Conservation (phyloP, 2,329 filamentous ascomycete species). For the Pyrenophora teres region DNA sequence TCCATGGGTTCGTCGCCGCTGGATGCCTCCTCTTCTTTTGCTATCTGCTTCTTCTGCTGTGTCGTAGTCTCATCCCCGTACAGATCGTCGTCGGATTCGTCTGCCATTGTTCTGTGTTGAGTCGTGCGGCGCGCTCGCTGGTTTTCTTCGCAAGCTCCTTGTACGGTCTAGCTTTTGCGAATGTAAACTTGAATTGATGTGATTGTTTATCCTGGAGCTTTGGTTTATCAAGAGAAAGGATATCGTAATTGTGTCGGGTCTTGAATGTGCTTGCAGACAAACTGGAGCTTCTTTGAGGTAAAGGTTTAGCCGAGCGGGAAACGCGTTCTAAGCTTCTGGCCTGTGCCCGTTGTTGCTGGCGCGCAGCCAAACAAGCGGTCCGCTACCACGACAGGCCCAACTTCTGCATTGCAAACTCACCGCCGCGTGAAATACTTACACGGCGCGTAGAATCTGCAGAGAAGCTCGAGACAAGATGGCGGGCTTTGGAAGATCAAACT, state of each 20-base stretch:
- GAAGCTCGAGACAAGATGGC: constrained; percentile 35
- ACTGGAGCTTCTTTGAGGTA: constrained; percentile 17
- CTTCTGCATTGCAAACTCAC: neutral
- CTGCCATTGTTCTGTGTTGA: constrained; percentile 49
- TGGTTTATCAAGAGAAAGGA: neutral
- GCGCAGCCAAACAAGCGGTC: constrained; percentile 10
- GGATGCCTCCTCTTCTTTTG: constrained; percentile 37
- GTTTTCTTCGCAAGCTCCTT: too few relatives aligned
- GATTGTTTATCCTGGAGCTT: neutral
- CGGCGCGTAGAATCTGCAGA: neutral
- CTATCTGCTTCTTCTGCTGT: constrained; percentile 29
- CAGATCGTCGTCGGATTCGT: constrained; percentile 59
- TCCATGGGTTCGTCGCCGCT: constrained; percentile 53
- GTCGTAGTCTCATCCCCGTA: constrained; percentile 48
- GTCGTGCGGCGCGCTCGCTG: neutral
- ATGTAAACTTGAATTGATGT: neutral
- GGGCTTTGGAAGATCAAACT: constrained; percentile 55
- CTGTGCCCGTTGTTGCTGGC: constrained; percentile 18
- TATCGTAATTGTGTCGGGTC: neutral
- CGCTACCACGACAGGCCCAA: constrained; percentile 2
- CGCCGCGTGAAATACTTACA: neutral
- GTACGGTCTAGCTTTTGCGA: neutral
- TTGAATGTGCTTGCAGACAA: neutral
- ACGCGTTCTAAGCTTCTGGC: constrained; percentile 26
- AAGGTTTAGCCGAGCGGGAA: constrained; percentile 27